Base-by-base conservation (phyloP, 495 filamentous ascomycete genomes). In the Aspergillus ostianus region DNA sequence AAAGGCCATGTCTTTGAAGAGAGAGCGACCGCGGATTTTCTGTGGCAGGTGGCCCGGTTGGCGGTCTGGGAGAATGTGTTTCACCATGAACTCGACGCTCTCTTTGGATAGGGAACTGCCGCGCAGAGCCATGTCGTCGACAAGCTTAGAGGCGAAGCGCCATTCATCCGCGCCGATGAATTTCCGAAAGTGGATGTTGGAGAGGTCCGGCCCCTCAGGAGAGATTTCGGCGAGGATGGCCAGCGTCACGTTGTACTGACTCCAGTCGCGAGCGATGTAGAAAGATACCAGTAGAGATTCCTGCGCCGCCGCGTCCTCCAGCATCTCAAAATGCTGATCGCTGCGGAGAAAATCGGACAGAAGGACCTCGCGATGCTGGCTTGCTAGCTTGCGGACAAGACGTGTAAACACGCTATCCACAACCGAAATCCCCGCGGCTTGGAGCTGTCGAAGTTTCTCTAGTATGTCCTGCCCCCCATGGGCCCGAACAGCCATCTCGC, bases 261-360 rank as follows among this genome's bases (percentile, higher is more conserved):
- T 73, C 75, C 73, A 80, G 50, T 88, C 82, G 26, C 72, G 68
- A 32, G 66, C 59, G 41, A 75, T 65, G 27, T 85, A 76, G 63
- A 84, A 84, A 15, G 72, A 74, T 2, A 73, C 51, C 9, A 90
- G 71, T 8, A 89, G 70, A 6, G 69, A 70, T 62, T 86, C 81
- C 64, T 90, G 89, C 3, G 85, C 63, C 1, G 73, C 46, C 0
- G 51, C 50, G 68, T 96, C 85, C 55, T 91, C 89, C 23, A 90
- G 83, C 5, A 82, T 77, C 59, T 92, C 89, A 0, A 89, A 89
- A 69, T 94, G 90, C 48, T 91, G 84, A 64, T 93, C 90, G 53
- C 83, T 87, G 21, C 78, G 64, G 2, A 93, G 65, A 3, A 95
- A 65, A 57, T 82, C 77, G 13, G 79, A 69, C 12, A 93, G 76